These are phyloP conservation scores for Pseudoperonospora humuli DNA, from an alignment of 352 stramenopile genomes.

Conservation along the genomic window DNA sequence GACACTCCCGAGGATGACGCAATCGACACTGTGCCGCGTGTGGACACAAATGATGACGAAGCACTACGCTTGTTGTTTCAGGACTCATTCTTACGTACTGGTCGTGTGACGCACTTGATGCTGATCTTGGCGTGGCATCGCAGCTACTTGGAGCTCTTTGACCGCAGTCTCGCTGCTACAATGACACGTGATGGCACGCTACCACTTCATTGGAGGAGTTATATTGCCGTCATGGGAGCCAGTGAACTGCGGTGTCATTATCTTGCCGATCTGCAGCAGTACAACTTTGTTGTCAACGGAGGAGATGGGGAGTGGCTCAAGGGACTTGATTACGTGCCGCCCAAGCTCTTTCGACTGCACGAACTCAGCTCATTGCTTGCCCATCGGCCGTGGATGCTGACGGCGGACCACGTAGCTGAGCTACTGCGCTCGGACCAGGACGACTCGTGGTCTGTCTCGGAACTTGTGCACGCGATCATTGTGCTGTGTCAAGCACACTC, in stretches of 20 bases:
- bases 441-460: slow-evolving; percentile 80
- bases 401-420: slow-evolving; percentile 61
- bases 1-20: slow-evolving; percentile 23
- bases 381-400: slow-evolving; percentile 81
- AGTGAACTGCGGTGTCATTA: slow-evolving; percentile 77
- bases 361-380: slow-evolving; percentile 78
- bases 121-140: slow-evolving; percentile 76
- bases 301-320: slow-evolving; percentile 76
- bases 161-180: slow-evolving; percentile 50
- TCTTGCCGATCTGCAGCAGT: slow-evolving; percentile 67
- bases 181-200: slow-evolving; percentile 76
- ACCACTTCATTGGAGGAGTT: slow-evolving; percentile 72
- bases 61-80: slow-evolving; percentile 47
- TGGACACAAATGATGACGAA: slow-evolving; percentile 35
- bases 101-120: slow-evolving; percentile 65
- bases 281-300: slow-evolving; percentile 80
- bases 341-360: slow-evolving; percentile 78
- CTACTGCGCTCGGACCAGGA: slow-evolving; percentile 61
- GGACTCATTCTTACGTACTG: slow-evolving; percentile 51
- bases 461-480: slow-evolving; percentile 83
- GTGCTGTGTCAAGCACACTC: slow-evolving; percentile 79
- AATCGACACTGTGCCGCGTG: slow-evolving; percentile 8
- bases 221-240: slow-evolving; percentile 78
- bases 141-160: slow-evolving; percentile 67
- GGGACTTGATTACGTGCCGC: slow-evolving; percentile 70